Base-by-base conservation (phyloP, 2,329 filamentous ascomycete genomes). In the Orbilia oligospora region DNA sequence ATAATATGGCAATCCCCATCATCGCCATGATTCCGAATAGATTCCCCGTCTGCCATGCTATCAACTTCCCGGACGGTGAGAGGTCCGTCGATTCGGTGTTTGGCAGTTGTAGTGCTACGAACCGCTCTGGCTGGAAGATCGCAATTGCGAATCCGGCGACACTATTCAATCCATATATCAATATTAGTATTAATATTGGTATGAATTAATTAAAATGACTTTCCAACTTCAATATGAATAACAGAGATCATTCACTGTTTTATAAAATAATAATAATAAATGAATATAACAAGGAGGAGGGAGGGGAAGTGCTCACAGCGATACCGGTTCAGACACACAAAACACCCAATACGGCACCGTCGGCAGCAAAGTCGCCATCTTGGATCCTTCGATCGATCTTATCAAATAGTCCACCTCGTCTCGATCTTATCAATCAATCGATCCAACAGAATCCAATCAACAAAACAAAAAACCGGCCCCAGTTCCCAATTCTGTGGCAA, bases 261-360 rank as follows among this genome's bases (percentile, higher is more conserved):
- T 3, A 48, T 48, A 48, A 48, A 46, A 30, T 30, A 30, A 53
- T n/a, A 53, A 16, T 12, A n/a, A 18, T 27, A 20, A 18, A n/a
- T n/a, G n/a, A n/a, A n/a, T n/a, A n/a, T n/a, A n/a, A n/a, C n/a
- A n/a, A n/a, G n/a, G n/a, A 5, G n/a, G 16, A 38, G 46, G 41
- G 27, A 30, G 4, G n/a, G 33, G 30, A 38, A 49, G 12, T 14
- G 18, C 80, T 30, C 80, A 80, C 80, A 79, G 80, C 9, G 80
- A 80, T 18, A 81, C 46, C n/a, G 80, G 80, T 41, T 81, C 80
- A 3, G 73, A 64, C 38, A 76, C 65, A 20, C 71, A 80, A 53
- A 80, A 80, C 38, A 81, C 36, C 48, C 80, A 79, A 30, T 68
- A 73, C 70, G 80, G 80, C 22, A 80, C 58, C n/a, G 76, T 64